Conservation (phyloP, 306 rosid species). For the Fragaria iinumae region DNA sequence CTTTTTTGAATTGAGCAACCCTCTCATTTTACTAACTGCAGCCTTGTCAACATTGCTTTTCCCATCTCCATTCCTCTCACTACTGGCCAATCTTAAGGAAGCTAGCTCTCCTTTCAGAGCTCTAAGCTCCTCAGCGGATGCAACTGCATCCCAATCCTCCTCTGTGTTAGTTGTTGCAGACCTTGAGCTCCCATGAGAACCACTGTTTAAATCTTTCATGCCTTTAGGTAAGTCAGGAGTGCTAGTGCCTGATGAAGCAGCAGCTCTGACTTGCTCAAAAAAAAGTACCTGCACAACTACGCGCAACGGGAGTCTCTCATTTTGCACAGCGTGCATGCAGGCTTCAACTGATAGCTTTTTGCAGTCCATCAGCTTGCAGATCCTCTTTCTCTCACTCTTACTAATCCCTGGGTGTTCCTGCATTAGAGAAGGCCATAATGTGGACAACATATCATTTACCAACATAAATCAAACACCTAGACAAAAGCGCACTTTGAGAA, state of each 20-base stretch:
- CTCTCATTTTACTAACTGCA: conserved; percentile 72
- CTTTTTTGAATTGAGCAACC: conserved; percentile 78
- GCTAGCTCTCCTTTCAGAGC: conserved; percentile 88
- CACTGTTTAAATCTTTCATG: conserved; percentile 61
- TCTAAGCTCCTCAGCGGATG: conserved; percentile 79
- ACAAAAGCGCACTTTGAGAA: background rate
- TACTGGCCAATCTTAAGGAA: conserved; percentile 64
- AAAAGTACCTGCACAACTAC: conserved; percentile 93
- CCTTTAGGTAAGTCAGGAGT: conserved; percentile 86
- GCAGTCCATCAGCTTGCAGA: conserved; percentile 97
- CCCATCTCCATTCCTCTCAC: conserved; percentile 52
- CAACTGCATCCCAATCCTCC: conserved; percentile 68
- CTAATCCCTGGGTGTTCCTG: conserved; percentile 85
- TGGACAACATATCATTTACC: conserved; percentile 5
- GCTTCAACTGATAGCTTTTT: conserved; percentile 84
- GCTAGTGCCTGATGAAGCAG: conserved; percentile 82
- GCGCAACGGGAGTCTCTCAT: conserved; percentile 90
- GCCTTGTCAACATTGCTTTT: conserved; percentile 64
- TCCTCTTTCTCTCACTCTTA: conserved; percentile 83
- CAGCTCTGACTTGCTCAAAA: conserved; percentile 83
- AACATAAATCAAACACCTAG: conserved; percentile 2
- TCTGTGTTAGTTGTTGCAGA: conserved; percentile 80
- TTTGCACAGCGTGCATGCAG: conserved; percentile 88
- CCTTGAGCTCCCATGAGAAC: conserved; percentile 81
- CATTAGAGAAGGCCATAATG: conserved; percentile 17